Evolutionary conservation across 345 rosid genomes (phyloP), one percentile per base, ranked within the genome.

Genomic region (Anastatica hierochuntica): DNA sequence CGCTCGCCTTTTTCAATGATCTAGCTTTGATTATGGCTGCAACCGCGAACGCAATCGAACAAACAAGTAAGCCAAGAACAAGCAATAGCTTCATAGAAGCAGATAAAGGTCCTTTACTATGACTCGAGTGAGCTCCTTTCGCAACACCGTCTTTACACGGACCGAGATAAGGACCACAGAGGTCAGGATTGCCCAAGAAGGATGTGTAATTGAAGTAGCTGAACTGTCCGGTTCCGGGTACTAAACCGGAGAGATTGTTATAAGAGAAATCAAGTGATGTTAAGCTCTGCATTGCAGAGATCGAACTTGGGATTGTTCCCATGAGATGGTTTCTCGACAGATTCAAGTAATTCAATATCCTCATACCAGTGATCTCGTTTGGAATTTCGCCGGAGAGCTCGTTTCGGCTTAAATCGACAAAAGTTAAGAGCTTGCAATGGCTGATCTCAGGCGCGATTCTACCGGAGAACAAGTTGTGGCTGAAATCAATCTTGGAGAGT

Each of bases 141-240:
- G 66, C 79, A 43, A 68, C 67, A 39, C 79, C 79, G 35, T 62
- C 81, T 63, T 80, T 82, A 40, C 97, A 88, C 44, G 85, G 83
- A 31, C 95, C 89, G 60, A 88, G 70, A 58, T 82, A 85, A 29
- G 97, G 86, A 38, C 97, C 97, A 35, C 97, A 85, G 14, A 85
- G 89, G 53, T 75, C 77, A 34, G 86, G 74, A 62, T 85, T 85
- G 4, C 92, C 95, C 40, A 82, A 54, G 55, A 88, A 85, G 5
- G 97, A 88, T 39, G 97, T 88, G 77, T 79, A 88, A 58, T 88
- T 88, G 19, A 88, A 88, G 74, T 82, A 88, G 65, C 97, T 80
- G 57, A 88, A 88, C 47, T 88, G 95, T 41, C 97, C 95, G 30
- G 83, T 76, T 1, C 84, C 83, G 10, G 97, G 97, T 60, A 88